Evolutionary conservation across 352 stramenopile species (phyloP).

Genomic region (Achlya hypogyna): DNA sequence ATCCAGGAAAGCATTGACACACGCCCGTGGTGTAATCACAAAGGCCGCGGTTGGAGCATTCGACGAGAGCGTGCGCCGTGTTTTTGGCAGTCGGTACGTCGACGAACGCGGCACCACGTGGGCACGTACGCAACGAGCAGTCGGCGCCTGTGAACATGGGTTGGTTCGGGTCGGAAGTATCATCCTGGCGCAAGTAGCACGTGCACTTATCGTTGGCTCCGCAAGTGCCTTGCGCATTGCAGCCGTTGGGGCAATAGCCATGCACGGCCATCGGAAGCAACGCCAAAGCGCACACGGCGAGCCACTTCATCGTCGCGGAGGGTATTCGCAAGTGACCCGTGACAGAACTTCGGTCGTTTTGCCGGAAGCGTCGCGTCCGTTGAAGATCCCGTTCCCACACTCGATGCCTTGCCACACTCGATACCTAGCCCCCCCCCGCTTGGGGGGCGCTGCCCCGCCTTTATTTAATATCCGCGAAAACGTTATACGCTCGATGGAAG

Average conservation of each 20-base stretch:
- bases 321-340: constrained; percentile 3
- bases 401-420: no score
- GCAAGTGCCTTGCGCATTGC: constrained; percentile 80
- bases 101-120: constrained; percentile 59
- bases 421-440: no score
- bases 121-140: constrained; percentile 73
- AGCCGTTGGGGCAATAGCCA: constrained; percentile 75
- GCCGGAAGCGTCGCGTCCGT: neutral
- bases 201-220: constrained; percentile 87
- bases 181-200: constrained; percentile 78
- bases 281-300: neutral
- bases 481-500: no score
- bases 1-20: constrained; percentile 87
- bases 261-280: neutral
- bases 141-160: constrained; percentile 63
- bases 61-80: constrained; percentile 56
- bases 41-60: constrained; percentile 91
- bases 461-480: no score
- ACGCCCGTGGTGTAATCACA: constrained; percentile 87
- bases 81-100: constrained; percentile 48
- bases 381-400: neutral
- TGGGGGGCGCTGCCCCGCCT: no score
- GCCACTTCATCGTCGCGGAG: neutral
- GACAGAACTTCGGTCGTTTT: neutral
- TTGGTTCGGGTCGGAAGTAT: constrained; percentile 22